Conservation (phyloP, 139 green algal genomes). For the Haematococcus sp. region DNA sequence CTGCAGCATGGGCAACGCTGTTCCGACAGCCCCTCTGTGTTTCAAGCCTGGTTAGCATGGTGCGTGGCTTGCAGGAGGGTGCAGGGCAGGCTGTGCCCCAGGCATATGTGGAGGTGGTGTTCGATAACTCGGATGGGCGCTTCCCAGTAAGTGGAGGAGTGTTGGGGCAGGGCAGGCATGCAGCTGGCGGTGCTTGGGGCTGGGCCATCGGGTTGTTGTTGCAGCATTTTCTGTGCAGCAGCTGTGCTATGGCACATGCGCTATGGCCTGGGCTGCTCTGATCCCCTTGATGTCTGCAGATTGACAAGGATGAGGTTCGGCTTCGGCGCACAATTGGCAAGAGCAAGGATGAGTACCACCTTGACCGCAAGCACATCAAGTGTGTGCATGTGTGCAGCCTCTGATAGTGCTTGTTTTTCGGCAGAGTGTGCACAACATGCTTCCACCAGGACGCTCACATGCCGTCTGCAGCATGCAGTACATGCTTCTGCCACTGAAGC, state of each 20-base stretch:
- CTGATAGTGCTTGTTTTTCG: too few species aligned
- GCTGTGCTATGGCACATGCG: neutral
- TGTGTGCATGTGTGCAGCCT: slow-evolving; percentile 18
- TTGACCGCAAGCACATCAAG: slow-evolving; percentile 94
- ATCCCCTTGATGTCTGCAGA: slow-evolving; percentile 25
- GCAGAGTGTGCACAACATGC: too few species aligned
- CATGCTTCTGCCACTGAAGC: too few species aligned
- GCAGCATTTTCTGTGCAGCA: too few species aligned
- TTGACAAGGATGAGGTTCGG: slow-evolving; percentile 87
- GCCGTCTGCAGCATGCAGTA: too few species aligned
- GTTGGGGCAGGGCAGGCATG: neutral
- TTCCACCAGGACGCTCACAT: too few species aligned
- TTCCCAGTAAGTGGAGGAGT: slow-evolving; percentile 70
- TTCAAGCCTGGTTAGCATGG: too few species aligned
- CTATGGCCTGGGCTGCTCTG: neutral
- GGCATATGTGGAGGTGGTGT: slow-evolving; percentile 96
- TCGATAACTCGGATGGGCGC: slow-evolving; percentile 95
- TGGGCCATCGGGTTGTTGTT: too few species aligned
- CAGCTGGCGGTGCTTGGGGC: too few species aligned
- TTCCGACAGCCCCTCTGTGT: too few species aligned
- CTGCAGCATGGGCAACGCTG: too few species aligned
- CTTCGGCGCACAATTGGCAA: slow-evolving; percentile 85
- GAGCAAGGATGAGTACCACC: slow-evolving; percentile 96
- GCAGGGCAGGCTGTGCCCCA: slow-evolving; percentile 80
- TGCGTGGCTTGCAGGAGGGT: slow-evolving; percentile 90